These are phyloP conservation scores for Aspergillus candidus DNA, from an alignment of 2,329 filamentous ascomycete species.

Conservation along the genomic window DNA sequence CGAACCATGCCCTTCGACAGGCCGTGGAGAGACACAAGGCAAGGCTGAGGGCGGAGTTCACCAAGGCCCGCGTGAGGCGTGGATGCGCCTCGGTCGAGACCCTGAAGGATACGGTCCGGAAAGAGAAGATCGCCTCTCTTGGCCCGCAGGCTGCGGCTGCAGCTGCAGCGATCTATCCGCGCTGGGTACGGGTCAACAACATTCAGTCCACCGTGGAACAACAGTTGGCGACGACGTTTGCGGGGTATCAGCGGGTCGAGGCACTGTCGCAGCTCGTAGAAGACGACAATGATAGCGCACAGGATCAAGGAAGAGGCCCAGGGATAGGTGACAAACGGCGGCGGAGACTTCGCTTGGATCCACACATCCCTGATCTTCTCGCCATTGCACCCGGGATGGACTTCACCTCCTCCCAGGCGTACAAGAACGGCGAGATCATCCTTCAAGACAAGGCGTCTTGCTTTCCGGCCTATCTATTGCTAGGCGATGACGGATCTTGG, in stretches of 20 bases:
- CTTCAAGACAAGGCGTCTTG: conserved; percentile 96
- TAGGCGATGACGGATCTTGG: conserved; percentile 46
- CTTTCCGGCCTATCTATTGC: conserved; percentile 83
- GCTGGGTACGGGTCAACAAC: conserved; percentile 86
- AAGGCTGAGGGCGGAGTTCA: conserved; percentile 74
- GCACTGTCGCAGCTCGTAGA: conserved; percentile 53
- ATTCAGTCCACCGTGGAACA: conserved; percentile 64
- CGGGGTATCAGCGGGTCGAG: conserved; percentile 52
- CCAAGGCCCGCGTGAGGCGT: conserved; percentile 66
- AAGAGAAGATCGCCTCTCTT: conserved; percentile 40
- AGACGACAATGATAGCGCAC: no score
- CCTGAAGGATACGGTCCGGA: conserved; percentile 42
- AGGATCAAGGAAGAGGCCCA: conserved; percentile 33
- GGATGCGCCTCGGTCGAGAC: conserved; percentile 63
- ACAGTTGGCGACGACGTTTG: conserved; percentile 71
- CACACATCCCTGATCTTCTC: conserved; percentile 74
- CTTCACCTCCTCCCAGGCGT: conserved; percentile 66
- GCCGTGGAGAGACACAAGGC: conserved; percentile 75
- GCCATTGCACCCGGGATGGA: conserved; percentile 68
- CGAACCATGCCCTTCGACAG: conserved; percentile 68
- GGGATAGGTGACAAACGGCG: conserved; percentile 35
- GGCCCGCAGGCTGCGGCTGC: conserved; percentile 24
- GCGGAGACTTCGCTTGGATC: conserved; percentile 51
- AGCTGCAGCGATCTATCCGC: conserved; percentile 53
- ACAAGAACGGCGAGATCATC: conserved; percentile 71